Percentiles rank a stretch among this genome's conserved stretches.
These are phyloP conservation scores for Eucalyptus pauciflora DNA, from an alignment of 345 rosid species.

Conservation along the genomic window DNA sequence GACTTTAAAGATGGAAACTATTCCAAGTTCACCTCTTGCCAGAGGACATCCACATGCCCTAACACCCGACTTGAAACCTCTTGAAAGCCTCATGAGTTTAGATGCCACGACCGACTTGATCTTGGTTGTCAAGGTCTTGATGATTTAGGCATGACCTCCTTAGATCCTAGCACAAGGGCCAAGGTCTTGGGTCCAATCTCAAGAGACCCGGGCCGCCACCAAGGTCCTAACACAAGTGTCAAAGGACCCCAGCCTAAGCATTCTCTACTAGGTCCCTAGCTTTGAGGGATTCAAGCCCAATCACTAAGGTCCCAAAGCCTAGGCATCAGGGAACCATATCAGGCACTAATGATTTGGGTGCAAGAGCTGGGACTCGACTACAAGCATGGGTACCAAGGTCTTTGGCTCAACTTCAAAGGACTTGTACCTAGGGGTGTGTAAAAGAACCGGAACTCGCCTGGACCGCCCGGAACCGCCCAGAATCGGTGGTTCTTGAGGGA, in stretches of 20 bases:
- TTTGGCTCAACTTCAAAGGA: neutral
- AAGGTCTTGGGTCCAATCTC: neutral
- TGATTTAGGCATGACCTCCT: too few species aligned
- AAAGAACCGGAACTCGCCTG: too few species aligned
- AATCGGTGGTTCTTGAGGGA: too few species aligned
- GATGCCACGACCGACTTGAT: neutral
- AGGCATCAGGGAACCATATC: fast-evolving
- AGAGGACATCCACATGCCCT: neutral
- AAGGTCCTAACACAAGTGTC: too few species aligned
- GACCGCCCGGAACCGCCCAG: too few species aligned
- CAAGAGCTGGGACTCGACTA: fast-evolving
- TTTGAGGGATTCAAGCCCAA: neutral
- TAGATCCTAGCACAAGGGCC: neutral
- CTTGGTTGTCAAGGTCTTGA: neutral
- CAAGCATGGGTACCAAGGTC: neutral
- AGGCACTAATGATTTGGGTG: neutral
- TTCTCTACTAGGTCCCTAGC: neutral
- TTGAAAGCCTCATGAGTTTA: neutral
- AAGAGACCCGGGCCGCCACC: fast-evolving
- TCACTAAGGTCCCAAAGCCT: too few species aligned
- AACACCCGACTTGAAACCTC: neutral
- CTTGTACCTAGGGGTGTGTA: too few species aligned
- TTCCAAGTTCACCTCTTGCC: neutral
- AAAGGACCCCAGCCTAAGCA: too few species aligned
- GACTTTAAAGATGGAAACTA: neutral